Base-by-base conservation (phyloP, 495 filamentous ascomycete species). In the Chaetomium tenue region DNA sequence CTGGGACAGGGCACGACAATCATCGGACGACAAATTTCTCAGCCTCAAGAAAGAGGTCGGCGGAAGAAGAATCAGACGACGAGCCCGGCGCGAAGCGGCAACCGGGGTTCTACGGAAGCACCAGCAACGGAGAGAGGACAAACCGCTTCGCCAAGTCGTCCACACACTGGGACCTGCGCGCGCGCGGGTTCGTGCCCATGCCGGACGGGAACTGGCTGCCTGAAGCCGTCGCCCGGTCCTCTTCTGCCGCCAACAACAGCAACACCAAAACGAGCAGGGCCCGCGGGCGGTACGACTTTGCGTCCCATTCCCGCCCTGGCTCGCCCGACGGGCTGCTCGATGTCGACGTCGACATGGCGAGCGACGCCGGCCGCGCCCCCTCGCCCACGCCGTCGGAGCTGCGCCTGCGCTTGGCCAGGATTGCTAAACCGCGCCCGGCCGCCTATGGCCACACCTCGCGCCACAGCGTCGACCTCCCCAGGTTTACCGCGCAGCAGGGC, bases 181-280 rank as follows among this genome's bases (percentile, higher is more conserved):
- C 72, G 3, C 68, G 70, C 4, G 79, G 79, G 0, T 67, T 81
- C 42, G 75, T 81, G 12, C 75, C 70, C 25, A 77, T 76, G 75
- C 72, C 78, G 4, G 74, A 80, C 55, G 77, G 77, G 4, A 61
- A 75, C 30, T 81, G 77, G 68, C 50, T 79, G 12, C 77, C 77
- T 2, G 79, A 81, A 64, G 70, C 78, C 3, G 59, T 81, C 33
- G 78, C 76, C 18, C 37, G 70, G 11, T 8, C 25, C 18, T 59
- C 40, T 61, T 73, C 20, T 22, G 40, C 39, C 6, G 26, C 33
- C 26, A n/a, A n/a, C n/a, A n/a, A n/a, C n/a, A n/a, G n/a, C n/a
- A n/a, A n/a, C n/a, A 39, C 3, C 13, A 56, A 13, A 52, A 5
- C 23, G 23, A n/a, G 48, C 48, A 26, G 48, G 0, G 20, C 16